Percentiles rank a stretch among this genome's conserved stretches.
These are phyloP conservation scores for Sporisorium graminicola DNA, from an alignment of 1,284 basidiomycete species.

Conservation along the genomic window DNA sequence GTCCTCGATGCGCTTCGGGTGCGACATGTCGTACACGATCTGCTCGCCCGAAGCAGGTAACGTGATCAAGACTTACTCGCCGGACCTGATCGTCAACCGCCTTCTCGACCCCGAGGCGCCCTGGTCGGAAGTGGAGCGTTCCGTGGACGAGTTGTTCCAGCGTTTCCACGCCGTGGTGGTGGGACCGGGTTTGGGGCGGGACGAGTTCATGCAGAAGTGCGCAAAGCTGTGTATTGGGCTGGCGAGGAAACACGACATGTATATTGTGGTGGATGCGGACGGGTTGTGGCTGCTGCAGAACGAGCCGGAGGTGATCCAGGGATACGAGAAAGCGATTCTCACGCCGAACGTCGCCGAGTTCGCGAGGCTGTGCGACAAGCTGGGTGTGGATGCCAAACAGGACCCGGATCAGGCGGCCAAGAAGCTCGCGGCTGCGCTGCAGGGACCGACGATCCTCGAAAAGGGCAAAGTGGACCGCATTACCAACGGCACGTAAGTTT, in stretches of 20 bases:
- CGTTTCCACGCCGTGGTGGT: slow-evolving; percentile 92
- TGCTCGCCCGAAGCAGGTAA: slow-evolving; percentile 87
- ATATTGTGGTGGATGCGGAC: slow-evolving; percentile 93
- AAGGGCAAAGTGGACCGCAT: slow-evolving; percentile 77
- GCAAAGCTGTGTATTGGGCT: slow-evolving; percentile 73
- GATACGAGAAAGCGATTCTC: slow-evolving; percentile 83
- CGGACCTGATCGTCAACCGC: slow-evolving; percentile 95
- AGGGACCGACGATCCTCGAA: slow-evolving; percentile 90
- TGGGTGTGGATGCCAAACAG: slow-evolving; percentile 72
- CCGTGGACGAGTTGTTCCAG: slow-evolving; percentile 79
- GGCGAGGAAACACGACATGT: slow-evolving; percentile 78
- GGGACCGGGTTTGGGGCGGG: slow-evolving; percentile 83
- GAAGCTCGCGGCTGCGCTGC: slow-evolving; percentile 78
- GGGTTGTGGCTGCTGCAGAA: slow-evolving; percentile 83
- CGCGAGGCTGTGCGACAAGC: slow-evolving; percentile 80
- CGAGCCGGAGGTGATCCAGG: slow-evolving; percentile 80
- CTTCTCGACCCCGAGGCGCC: slow-evolving; percentile 74
- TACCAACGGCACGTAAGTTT: slow-evolving; percentile 44
- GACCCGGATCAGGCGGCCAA: slow-evolving; percentile 70
- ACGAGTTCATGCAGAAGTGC: slow-evolving; percentile 86
- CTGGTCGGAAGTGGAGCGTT: slow-evolving; percentile 71
- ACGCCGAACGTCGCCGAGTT: slow-evolving; percentile 98
- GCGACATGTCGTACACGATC: slow-evolving; percentile 95
- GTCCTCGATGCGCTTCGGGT: slow-evolving; percentile 73
- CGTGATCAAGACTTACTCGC: slow-evolving; percentile 93